phyloP scores from a whole-genome alignment of 78 protist genomes.

The Dictyostelium purpureum region DNA sequence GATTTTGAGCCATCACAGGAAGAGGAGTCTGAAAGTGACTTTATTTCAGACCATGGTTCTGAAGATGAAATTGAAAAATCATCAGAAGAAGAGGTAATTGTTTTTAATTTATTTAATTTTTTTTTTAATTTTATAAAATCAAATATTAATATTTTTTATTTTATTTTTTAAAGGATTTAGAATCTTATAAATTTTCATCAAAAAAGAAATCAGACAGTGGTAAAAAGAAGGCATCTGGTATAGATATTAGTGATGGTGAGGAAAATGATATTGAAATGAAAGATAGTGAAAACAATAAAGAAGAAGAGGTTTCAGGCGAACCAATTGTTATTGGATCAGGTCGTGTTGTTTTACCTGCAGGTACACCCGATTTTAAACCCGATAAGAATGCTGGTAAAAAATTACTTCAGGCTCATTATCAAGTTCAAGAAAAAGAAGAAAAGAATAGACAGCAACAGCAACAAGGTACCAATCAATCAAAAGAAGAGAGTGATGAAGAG shows the following conservation, averaged over 20 bases:
- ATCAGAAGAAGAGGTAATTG: too few species aligned
- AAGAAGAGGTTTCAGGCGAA: neutral
- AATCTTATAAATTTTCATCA: neutral
- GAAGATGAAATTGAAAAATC: neutral
- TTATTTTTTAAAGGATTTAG: neutral
- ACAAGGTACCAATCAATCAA: conserved; percentile 7
- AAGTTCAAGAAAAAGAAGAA: neutral
- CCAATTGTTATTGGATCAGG: conserved; percentile 5
- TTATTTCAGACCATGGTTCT: neutral
- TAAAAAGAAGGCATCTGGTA: neutral
- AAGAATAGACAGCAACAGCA: neutral
- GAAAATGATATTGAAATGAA: conserved; percentile 1
- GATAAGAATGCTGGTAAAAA: conserved; percentile 18
- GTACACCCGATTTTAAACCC: conserved; percentile 37
- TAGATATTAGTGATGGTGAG: neutral
- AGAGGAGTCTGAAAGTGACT: neutral
- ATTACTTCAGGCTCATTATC: conserved; percentile 5
- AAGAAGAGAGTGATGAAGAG: conserved; percentile 13
- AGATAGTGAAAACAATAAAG: neutral
- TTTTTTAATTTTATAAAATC: neutral
- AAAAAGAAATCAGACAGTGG: neutral
- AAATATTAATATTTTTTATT: neutral
- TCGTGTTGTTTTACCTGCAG: conserved; percentile 27
- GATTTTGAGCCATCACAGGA: conserved; percentile 5
- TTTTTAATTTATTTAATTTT: too few species aligned